phyloP scores from a whole-genome alignment of 768 basidiomycete species.

The Boletus huronensis region DNA sequence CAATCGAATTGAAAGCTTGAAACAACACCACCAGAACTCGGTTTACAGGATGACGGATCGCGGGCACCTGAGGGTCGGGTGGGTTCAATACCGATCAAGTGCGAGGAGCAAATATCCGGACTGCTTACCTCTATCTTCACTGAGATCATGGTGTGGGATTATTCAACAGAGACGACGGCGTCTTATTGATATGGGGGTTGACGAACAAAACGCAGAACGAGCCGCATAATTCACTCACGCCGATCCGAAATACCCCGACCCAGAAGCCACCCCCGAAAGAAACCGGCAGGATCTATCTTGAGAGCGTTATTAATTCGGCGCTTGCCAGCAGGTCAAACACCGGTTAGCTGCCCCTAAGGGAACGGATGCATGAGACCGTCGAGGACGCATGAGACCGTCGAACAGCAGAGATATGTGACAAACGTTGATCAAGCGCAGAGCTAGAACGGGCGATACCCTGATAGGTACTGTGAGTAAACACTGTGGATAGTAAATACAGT shows the following conservation, averaged over 20 bases:
- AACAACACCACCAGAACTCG: neutral
- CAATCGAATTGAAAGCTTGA: neutral
- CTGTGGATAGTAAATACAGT: too few relatives aligned
- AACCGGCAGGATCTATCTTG: neutral
- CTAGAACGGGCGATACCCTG: too few relatives aligned
- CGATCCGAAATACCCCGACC: neutral
- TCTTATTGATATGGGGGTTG: neutral
- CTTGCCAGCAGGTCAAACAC: neutral
- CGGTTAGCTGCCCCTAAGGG: neutral
- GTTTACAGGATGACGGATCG: neutral
- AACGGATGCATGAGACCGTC: neutral
- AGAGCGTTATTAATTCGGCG: neutral
- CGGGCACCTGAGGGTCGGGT: neutral
- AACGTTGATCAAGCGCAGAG: too few relatives aligned
- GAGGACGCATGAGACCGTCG: neutral
- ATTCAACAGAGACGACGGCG: neutral
- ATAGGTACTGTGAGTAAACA: too few relatives aligned
- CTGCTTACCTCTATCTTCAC: neutral
- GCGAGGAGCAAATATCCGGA: neutral
- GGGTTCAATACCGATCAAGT: neutral
- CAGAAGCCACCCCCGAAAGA: neutral
- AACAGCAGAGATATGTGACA: too few relatives aligned
- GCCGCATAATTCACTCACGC: neutral
- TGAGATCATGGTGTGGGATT: neutral
- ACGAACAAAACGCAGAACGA: neutral